Evolutionary conservation across 345 rosid species (phyloP).

Genomic region (Laguncularia racemosa): DNA sequence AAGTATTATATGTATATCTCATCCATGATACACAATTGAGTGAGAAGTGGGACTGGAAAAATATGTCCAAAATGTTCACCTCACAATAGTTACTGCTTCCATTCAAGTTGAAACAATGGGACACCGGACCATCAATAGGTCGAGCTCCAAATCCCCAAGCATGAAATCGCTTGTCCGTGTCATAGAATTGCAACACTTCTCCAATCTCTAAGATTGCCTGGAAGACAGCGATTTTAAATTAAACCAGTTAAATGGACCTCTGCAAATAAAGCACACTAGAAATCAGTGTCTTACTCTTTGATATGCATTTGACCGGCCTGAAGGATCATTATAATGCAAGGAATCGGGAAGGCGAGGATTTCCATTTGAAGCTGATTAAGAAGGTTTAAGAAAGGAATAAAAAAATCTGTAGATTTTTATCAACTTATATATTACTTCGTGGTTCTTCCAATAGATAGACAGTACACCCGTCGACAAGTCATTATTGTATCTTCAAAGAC

Average conservation of each 20-base stretch:
- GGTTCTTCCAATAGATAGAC: too few species aligned
- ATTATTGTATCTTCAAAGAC: too few species aligned
- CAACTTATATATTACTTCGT: too few species aligned
- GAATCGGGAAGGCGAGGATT: conserved; percentile 89
- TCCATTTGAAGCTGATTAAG: conserved; percentile 80
- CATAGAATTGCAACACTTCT: conserved; percentile 86
- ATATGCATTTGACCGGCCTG: conserved; percentile 65
- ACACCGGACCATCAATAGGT: conserved; percentile 93
- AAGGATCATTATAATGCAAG: conserved; percentile 71
- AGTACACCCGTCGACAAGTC: too few species aligned
- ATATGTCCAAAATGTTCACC: conserved; percentile 28
- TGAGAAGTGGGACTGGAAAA: conserved; percentile 3
- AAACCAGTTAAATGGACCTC: not conserved
- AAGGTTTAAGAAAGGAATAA: not conserved
- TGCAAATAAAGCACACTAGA: not conserved
- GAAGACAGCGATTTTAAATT: not conserved
- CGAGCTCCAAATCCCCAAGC: conserved; percentile 99
- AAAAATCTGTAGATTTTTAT: too few species aligned
- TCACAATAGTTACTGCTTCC: conserved; percentile 80
- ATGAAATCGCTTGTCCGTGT: conserved; percentile 69
- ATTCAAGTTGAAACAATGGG: conserved; percentile 89
- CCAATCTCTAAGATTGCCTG: conserved; percentile 90
- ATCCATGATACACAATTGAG: not conserved
- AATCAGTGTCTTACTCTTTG: conserved; percentile 44
- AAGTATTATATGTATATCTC: conserved; percentile 4